Conservation (phyloP, 2,329 filamentous ascomycete species). For the Hirsutella minnesotensis region DNA sequence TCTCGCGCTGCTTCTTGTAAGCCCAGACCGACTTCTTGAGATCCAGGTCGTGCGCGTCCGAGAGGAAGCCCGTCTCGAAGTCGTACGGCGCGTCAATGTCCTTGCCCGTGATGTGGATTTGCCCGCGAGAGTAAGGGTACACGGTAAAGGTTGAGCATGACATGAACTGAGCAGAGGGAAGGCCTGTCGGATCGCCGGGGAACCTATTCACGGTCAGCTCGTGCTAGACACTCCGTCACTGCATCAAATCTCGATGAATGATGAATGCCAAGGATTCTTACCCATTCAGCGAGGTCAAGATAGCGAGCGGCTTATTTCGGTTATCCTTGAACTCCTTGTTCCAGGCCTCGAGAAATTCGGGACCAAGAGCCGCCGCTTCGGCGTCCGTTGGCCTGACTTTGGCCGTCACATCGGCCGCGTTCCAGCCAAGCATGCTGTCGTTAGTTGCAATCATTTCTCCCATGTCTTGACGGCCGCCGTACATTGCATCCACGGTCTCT, state of each 20-base stretch:
- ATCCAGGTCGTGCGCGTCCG: constrained; percentile 40
- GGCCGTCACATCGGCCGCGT: constrained; percentile 39
- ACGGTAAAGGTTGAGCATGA: constrained; percentile 40
- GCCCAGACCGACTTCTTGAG: constrained; percentile 46
- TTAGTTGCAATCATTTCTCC: constrained; percentile 30
- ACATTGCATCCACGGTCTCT: constrained; percentile 36
- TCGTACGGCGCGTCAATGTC: constrained; percentile 14
- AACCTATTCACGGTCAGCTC: neutral
- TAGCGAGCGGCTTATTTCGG: constrained; percentile 34
- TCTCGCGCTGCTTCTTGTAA: constrained; percentile 52
- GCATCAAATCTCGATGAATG: too few species aligned
- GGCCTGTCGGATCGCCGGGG: constrained; percentile 4
- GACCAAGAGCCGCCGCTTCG: constrained; percentile 39
- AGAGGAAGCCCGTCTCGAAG: constrained; percentile 42
- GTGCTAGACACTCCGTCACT: too few species aligned
- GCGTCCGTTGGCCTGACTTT: constrained; percentile 43
- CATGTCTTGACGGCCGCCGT: constrained; percentile 26
- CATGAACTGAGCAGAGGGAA: constrained; percentile 14
- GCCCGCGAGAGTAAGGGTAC: constrained; percentile 50
- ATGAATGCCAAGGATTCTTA: too few species aligned
- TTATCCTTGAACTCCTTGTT: constrained; percentile 36
- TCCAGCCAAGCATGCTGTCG: constrained; percentile 43
- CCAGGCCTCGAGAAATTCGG: constrained; percentile 41
- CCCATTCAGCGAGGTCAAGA: constrained; percentile 15
- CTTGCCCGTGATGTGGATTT: constrained; percentile 38